These are phyloP conservation scores for Lactarius pseudohatsudake DNA, from an alignment of 768 basidiomycete genomes.

Conservation along the genomic window DNA sequence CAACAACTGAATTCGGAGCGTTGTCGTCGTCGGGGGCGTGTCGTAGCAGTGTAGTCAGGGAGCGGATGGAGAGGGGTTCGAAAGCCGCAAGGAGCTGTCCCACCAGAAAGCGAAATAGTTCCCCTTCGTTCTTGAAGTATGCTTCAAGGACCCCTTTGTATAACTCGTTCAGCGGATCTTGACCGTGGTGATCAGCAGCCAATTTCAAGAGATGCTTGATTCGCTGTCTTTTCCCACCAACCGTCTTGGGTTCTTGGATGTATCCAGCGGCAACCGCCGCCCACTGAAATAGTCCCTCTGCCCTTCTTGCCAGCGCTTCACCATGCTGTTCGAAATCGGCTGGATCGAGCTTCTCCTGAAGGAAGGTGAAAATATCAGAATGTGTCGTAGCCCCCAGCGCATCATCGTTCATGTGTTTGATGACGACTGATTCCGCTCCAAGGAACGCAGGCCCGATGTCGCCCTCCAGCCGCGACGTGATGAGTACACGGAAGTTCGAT, in stretches of 20 bases:
- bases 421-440: background rate
- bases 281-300: conserved; percentile 2
- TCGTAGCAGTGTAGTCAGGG: conserved; percentile 1
- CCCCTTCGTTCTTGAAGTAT: background rate
- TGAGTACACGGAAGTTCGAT: conserved; percentile 6
- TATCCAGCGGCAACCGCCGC: background rate
- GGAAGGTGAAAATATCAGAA: background rate
- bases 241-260: background rate
- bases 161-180: background rate
- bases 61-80: conserved; percentile 5
- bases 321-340: background rate
- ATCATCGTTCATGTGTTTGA: background rate
- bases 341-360: background rate
- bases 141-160: background rate
- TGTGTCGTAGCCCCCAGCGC: background rate
- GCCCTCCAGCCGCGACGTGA: background rate
- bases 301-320: background rate
- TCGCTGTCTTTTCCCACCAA: background rate
- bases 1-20: background rate
- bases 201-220: background rate
- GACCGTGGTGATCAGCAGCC: background rate
- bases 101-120: background rate
- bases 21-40: background rate
- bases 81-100: conserved; percentile 4
- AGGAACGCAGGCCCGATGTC: background rate